Evolutionary conservation across 2,329 filamentous ascomycete genomes (phyloP).

Genomic region (Falciphora oryzae): DNA sequence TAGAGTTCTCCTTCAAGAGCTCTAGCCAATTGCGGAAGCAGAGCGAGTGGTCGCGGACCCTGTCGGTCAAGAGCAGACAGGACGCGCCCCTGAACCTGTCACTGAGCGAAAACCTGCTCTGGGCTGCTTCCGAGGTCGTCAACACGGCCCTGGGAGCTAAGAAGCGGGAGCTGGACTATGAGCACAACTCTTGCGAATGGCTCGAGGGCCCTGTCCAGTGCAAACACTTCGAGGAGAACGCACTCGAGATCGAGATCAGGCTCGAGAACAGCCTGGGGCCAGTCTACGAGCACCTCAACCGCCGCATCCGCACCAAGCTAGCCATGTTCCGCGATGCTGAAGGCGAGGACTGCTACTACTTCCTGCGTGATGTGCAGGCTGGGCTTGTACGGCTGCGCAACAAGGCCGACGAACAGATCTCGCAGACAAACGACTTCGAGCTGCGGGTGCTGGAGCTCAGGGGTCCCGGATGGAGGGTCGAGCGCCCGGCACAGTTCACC

Average conservation of each 20-base stretch:
- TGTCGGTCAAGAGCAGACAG: conserved; percentile 42
- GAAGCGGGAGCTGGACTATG: conserved; percentile 34
- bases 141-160: conserved; percentile 34
- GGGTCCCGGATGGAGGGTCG: conserved; percentile 38
- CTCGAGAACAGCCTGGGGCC: conserved; percentile 46
- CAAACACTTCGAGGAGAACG: conserved; percentile 36
- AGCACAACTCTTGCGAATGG: conserved; percentile 30
- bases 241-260: conserved; percentile 39
- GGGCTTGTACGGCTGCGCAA: conserved; percentile 32
- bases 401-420: conserved; percentile 34
- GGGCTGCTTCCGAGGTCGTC: conserved; percentile 35
- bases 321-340: conserved; percentile 39
- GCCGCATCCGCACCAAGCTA: conserved; percentile 36
- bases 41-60: conserved; percentile 31
- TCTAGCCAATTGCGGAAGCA: conserved; percentile 29
- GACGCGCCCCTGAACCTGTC: conserved; percentile 40
- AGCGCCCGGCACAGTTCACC: conserved; percentile 39
- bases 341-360: conserved; percentile 37
- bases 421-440: conserved; percentile 40
- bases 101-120: conserved; percentile 41
- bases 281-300: conserved; percentile 37
- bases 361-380: conserved; percentile 33
- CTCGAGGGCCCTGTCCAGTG: conserved; percentile 32
- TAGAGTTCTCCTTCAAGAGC: conserved; percentile 40
- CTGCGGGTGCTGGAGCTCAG: conserved; percentile 41